Percentiles rank a stretch among this genome's conserved stretches.
Conservation (phyloP, 169 alveolate genomes). For the Ichthyophthirius multifiliis region DNA sequence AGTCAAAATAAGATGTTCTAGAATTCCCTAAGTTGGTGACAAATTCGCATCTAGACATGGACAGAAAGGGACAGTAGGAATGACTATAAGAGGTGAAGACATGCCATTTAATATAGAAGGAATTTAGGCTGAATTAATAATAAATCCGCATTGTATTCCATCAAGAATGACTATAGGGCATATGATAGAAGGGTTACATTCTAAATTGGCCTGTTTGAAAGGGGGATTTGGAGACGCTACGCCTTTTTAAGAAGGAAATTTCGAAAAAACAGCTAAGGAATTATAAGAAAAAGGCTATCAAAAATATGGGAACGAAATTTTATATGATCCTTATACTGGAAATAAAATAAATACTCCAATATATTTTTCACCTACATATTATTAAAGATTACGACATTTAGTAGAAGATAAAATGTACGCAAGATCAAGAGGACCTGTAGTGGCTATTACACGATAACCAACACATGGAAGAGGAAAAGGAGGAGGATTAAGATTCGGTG, state of each 20-base stretch:
- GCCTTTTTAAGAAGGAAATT: slow-evolving; percentile 97
- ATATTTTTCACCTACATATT: slow-evolving; percentile 99
- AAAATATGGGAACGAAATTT: slow-evolving; percentile 97
- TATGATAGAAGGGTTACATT: slow-evolving; percentile 97
- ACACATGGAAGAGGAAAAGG: slow-evolving; percentile 99
- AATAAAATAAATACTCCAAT: slow-evolving; percentile 89
- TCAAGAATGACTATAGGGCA: slow-evolving; percentile 99
- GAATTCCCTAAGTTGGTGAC: slow-evolving; percentile 99
- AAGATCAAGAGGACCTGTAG: slow-evolving; percentile 98
- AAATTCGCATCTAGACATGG: slow-evolving; percentile 99
- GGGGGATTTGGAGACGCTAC: slow-evolving; percentile 99
- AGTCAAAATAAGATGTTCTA: slow-evolving; percentile 85
- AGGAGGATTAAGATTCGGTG: slow-evolving; percentile 99
- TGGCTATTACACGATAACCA: slow-evolving; percentile 98
- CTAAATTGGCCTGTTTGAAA: slow-evolving; percentile 97
- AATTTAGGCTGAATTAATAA: slow-evolving; percentile 97
- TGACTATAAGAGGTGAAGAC: slow-evolving; percentile 98
- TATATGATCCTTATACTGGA: slow-evolving; percentile 98
- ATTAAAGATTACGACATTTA: slow-evolving; percentile 99
- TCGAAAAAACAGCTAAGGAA: slow-evolving; percentile 95
- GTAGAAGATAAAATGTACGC: slow-evolving; percentile 99
- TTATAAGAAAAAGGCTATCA: slow-evolving; percentile 96
- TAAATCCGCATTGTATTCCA: slow-evolving; percentile 99
- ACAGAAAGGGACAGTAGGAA: slow-evolving; percentile 99
- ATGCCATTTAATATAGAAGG: slow-evolving; percentile 98